These are phyloP conservation scores for Sesbania bispinosa DNA, from an alignment of 306 rosid species.

Conservation along the genomic window DNA sequence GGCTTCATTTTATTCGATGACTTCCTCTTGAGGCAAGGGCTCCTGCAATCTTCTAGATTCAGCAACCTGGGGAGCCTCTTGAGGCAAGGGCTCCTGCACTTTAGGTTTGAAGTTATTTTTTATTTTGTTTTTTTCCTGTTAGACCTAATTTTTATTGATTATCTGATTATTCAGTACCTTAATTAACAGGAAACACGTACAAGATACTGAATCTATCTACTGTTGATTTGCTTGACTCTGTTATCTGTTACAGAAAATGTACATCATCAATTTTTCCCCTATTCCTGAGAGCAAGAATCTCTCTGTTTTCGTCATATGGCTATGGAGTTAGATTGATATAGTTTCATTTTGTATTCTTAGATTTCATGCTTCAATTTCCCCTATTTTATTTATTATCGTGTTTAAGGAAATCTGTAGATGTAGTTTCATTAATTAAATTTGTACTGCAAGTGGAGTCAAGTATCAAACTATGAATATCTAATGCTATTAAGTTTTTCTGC, in stretches of 20 bases:
- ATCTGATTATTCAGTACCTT: background rate
- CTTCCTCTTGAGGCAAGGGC: too few relatives aligned
- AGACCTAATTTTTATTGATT: background rate
- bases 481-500: background rate
- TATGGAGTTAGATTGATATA: background rate
- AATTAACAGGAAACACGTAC: background rate
- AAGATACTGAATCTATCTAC: background rate
- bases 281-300: background rate
- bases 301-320: background rate
- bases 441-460: background rate
- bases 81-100: too few relatives aligned
- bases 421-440: background rate
- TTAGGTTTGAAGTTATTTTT: constrained; percentile 61
- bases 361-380: background rate
- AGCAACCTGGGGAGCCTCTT: too few relatives aligned
- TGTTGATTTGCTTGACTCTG: constrained; percentile 3
- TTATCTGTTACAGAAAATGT: background rate
- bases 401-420: background rate
- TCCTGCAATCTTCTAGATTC: too few relatives aligned
- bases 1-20: too few relatives aligned
- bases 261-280: background rate
- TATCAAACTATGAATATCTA: background rate
- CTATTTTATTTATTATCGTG: background rate
- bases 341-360: background rate
- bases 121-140: background rate